These are phyloP conservation scores for Suillus brevipes DNA, from an alignment of 768 basidiomycete genomes.

Conservation along the genomic window DNA sequence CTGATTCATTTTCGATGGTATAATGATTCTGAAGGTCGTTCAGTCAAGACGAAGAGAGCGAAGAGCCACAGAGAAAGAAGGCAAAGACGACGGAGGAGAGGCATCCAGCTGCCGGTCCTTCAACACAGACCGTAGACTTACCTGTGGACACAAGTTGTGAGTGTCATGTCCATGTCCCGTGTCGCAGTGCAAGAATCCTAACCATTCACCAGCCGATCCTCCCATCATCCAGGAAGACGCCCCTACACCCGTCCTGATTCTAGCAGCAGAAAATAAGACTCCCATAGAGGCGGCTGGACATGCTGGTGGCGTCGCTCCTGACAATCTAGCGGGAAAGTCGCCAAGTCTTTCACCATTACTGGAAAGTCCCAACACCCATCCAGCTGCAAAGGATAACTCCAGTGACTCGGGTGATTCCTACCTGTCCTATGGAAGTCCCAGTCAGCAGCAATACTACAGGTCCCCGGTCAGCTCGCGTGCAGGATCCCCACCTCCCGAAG, in stretches of 20 bases:
- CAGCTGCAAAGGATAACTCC: constrained; percentile 4
- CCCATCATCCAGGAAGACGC: not conserved
- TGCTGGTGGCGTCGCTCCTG: not conserved
- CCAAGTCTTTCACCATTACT: not conserved
- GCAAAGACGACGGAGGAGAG: not conserved
- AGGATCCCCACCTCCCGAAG: constrained; percentile 22
- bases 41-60: constrained; percentile 15
- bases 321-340: not conserved
- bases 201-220: not conserved
- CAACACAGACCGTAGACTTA: constrained; percentile 16
- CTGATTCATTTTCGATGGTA: constrained; percentile 11
- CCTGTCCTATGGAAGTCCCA: constrained; percentile 18
- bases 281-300: not conserved
- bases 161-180: constrained; percentile 20
- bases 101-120: not conserved
- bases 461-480: constrained; percentile 28
- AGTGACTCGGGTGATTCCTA: constrained; percentile 29
- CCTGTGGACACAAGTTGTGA: constrained; percentile 23
- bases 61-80: constrained; percentile 19
- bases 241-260: not conserved
- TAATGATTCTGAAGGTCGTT: constrained; percentile 11
- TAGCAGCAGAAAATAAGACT: not conserved
- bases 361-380: not conserved
- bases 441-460: constrained; percentile 15
- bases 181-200: constrained; percentile 9